Evolutionary conservation across 2,329 filamentous ascomycete species (phyloP), one percentile per base, ranked within the genome.

Genomic region (Penicillium sp.): DNA sequence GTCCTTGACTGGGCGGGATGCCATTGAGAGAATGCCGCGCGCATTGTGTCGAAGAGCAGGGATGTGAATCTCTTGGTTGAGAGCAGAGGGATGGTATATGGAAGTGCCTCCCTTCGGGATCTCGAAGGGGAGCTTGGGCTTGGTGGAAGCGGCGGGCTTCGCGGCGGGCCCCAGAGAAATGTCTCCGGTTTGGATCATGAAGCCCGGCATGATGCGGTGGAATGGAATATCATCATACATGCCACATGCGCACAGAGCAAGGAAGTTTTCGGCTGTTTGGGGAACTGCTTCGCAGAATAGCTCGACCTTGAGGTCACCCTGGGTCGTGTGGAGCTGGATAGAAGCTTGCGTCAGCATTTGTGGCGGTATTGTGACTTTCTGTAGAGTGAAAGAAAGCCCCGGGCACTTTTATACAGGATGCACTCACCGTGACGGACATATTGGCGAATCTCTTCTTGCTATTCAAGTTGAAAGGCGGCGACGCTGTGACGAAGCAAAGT

Each of bases 261-360:
- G 80, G 71, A 87, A 87, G 72, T 87, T 87, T 75, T 96, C 90
- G 57, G 91, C 88, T 0, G 94, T 96, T 72, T 93, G 92, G 56
- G 94, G 94, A 26, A 96, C 91, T 63, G 89, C 87, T 72, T 97
- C 91, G 78, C 93, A 97, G 77, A 97, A 97, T 61, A 99, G 80
- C 74, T 97, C 94, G 64, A 97, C 84, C 77, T 97, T 99, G 70
- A 99, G 82, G 74, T 94, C 88, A 69, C 94, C 94, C 46, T 88
- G 82, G 44, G 86, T 90, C 43, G 94, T 99, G 74, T 97, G 91
- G 12, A 99, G 82, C 75, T 78, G 43, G 42, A 34, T 10, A 27
- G 7, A 18, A 17, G 17, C 4, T 4, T 44, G 17, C 12, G 20
- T 43, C 15, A 44, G 33, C 17, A 34, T 43, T 20, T 46, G 29